Conservation (phyloP, 495 filamentous ascomycete genomes). For the Talaromyces wortmannii region DNA sequence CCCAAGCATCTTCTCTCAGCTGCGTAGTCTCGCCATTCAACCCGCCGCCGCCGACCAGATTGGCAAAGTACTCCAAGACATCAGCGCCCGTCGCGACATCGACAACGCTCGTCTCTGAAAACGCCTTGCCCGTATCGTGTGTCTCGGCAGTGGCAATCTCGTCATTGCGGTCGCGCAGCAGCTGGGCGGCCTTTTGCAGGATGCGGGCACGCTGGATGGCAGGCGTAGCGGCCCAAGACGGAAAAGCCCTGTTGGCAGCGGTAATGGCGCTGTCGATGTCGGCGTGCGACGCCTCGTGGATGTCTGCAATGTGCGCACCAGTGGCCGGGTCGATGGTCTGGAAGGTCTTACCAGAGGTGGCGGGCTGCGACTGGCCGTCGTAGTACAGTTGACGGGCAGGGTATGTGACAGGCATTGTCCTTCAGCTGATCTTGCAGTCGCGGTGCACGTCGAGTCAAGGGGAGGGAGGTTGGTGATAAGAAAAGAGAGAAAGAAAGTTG, state of each 20-base stretch:
- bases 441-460: constrained; percentile 5
- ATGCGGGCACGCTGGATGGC: constrained; percentile 61
- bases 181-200: constrained; percentile 57
- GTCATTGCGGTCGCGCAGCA: constrained; percentile 63
- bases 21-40: constrained; percentile 63
- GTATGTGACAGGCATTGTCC: constrained; percentile 10
- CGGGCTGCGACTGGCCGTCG: constrained; percentile 52
- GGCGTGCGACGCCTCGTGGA: constrained; percentile 53
- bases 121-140: constrained; percentile 68
- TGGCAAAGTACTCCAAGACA: constrained; percentile 71
- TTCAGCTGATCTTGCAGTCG: neutral
- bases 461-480: constrained; percentile 5
- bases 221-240: constrained; percentile 58
- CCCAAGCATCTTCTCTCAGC: constrained; percentile 62
- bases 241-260: constrained; percentile 56
- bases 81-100: constrained; percentile 71
- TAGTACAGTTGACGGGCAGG: constrained; percentile 59
- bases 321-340: constrained; percentile 63
- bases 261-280: constrained; percentile 61
- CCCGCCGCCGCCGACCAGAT: constrained; percentile 60
- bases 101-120: constrained; percentile 66
- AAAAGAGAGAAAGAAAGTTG: neutral
- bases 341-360: constrained; percentile 56
- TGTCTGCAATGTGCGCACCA: constrained; percentile 52
- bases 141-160: constrained; percentile 64